Conservation (phyloP, 1,139 yeast species). For the Saccharomyces uvarum region DNA sequence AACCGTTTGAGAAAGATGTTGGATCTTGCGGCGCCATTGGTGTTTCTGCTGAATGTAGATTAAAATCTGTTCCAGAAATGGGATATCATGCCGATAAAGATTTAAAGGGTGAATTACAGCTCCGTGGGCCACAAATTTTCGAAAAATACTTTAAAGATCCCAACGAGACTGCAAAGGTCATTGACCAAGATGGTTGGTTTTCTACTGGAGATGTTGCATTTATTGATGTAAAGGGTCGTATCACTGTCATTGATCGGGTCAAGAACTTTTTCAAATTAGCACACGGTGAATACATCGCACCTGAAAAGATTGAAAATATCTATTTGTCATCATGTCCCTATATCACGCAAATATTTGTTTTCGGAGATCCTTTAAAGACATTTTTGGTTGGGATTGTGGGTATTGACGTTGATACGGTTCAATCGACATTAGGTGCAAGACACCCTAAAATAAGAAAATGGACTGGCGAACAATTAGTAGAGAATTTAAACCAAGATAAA, state of each 20-base stretch:
- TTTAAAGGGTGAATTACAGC: constrained; percentile 51
- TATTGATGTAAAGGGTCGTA: constrained; percentile 47
- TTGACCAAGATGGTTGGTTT: constrained; percentile 68
- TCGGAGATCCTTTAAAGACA: constrained; percentile 59
- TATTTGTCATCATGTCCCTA: constrained; percentile 50
- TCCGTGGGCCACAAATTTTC: constrained; percentile 65
- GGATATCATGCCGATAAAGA: constrained; percentile 45
- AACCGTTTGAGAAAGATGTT: constrained; percentile 40
- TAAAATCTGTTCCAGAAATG: constrained; percentile 63
- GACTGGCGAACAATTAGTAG: constrained; percentile 25
- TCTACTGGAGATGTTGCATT: constrained; percentile 68
- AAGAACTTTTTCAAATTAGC: constrained; percentile 75
- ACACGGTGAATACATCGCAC: constrained; percentile 77
- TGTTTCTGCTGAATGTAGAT: constrained; percentile 47
- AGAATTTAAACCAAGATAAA: constrained; percentile 24
- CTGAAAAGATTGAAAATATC: constrained; percentile 65
- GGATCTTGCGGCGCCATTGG: constrained; percentile 62
- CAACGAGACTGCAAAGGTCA: constrained; percentile 44
- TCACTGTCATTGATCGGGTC: constrained; percentile 62
- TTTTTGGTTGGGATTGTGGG: constrained; percentile 61
- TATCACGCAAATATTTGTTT: constrained; percentile 51
- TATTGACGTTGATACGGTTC: constrained; percentile 41
- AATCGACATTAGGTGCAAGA: constrained; percentile 14
- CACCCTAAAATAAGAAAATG: constrained; percentile 16
- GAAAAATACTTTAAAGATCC: constrained; percentile 52